Evolutionary conservation across 148 eudicot species (phyloP).

Genomic region (Chenopodium album): DNA sequence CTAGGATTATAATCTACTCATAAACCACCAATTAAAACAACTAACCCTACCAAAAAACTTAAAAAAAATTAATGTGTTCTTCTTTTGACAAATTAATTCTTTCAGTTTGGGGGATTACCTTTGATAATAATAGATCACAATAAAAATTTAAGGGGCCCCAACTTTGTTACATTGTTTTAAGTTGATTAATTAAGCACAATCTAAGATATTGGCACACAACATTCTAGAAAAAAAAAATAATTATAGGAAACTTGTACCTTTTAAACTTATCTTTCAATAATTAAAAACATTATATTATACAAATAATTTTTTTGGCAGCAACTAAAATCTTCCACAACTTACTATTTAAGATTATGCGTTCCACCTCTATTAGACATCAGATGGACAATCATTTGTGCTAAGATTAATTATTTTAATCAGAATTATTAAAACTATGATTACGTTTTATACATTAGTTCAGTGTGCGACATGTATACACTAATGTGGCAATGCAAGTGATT

Average conservation of each 20-base stretch:
- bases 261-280: constrained; percentile 9
- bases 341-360: constrained; percentile 15
- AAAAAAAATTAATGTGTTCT: background rate
- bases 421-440: constrained; percentile 11
- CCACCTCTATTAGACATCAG: constrained; percentile 18
- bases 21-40: background rate
- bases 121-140: background rate
- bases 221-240: constrained; percentile 7
- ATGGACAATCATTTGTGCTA: constrained; percentile 16
- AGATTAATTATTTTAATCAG: background rate
- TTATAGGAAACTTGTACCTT: background rate
- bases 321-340: constrained; percentile 20
- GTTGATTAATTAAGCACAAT: background rate
- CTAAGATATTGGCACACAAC: constrained; percentile 9
- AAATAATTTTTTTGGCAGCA: background rate
- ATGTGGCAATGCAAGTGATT: background rate
- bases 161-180: too few species aligned
- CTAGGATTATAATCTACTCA: constrained; percentile 5
- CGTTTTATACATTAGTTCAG: background rate
- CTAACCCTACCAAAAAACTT: background rate
- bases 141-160: background rate
- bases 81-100: background rate
- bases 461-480: constrained; percentile 1
- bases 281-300: background rate
- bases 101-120: background rate